Conservation (phyloP, 1,284 basidiomycete species). For the Trichosporon sp. region DNA sequence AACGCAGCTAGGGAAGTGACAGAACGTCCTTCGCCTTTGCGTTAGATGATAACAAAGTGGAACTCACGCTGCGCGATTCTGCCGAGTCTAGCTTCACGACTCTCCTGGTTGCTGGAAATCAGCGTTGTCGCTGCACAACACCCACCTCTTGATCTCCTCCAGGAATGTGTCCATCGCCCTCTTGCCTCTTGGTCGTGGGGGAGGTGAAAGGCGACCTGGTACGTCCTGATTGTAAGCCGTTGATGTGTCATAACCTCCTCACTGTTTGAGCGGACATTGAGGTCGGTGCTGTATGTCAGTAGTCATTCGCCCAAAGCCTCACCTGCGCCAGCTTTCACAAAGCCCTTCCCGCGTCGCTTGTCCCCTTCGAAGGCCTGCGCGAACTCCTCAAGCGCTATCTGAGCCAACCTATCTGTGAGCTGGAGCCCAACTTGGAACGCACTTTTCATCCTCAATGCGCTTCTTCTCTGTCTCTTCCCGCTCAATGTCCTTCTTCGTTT, state of each 20-base stretch:
- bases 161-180: slow-evolving; percentile 89
- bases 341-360: background rate
- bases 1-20: slow-evolving; percentile 70
- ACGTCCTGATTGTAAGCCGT: background rate
- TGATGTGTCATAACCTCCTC: background rate
- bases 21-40: slow-evolving; percentile 59
- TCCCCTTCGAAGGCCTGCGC: slow-evolving; percentile 12
- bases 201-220: slow-evolving; percentile 36
- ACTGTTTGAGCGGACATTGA: background rate
- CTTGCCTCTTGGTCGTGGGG: slow-evolving; percentile 76
- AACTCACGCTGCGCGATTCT: slow-evolving; percentile 60
- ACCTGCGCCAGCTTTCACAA: background rate
- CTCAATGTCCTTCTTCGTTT: slow-evolving; percentile 75
- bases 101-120: slow-evolving; percentile 71
- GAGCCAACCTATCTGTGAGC: background rate
- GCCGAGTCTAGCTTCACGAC: slow-evolving; percentile 75
- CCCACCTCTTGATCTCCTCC: slow-evolving; percentile 86
- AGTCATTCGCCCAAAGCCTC: background rate
- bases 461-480: slow-evolving; percentile 78
- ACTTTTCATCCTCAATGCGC: slow-evolving; percentile 68
- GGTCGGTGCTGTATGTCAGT: background rate
- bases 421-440: slow-evolving; percentile 9
- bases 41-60: background rate
- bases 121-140: background rate
- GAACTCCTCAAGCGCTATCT: slow-evolving; percentile 14